Percentiles rank a stretch among this genome's conserved stretches.
phyloP scores from a whole-genome alignment of 108 stramenopile genomes.

The Schizochytrium sp. region DNA sequence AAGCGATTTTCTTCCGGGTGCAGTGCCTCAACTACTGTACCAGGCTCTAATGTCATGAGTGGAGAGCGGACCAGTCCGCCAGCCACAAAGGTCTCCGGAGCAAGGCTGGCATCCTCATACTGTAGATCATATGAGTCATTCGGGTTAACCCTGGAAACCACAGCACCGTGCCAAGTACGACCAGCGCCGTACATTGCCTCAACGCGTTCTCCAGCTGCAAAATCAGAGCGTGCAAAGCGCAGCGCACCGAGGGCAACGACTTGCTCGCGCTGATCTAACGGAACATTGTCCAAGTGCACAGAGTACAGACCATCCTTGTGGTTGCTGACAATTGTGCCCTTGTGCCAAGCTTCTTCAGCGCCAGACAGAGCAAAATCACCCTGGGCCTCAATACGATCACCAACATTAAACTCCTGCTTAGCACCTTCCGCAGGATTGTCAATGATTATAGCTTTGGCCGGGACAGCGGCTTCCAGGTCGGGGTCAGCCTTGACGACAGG shows the following conservation, averaged over 20 bases:
- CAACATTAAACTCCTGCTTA: background rate
- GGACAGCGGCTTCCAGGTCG: slow-evolving; percentile 28
- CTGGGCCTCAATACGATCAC: slow-evolving; percentile 56
- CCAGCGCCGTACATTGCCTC: slow-evolving; percentile 38
- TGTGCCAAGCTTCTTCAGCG: slow-evolving; percentile 37
- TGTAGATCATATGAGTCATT: slow-evolving; percentile 25
- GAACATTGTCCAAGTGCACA: slow-evolving; percentile 21
- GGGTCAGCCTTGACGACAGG: background rate
- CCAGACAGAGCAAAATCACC: slow-evolving; percentile 12
- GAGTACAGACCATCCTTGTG: background rate
- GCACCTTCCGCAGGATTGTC: background rate
- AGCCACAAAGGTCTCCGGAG: slow-evolving; percentile 10
- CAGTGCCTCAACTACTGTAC: slow-evolving; percentile 37
- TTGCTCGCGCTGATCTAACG: background rate
- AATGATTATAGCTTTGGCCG: background rate
- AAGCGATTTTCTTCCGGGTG: background rate
- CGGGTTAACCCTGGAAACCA: background rate
- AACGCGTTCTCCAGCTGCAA: background rate
- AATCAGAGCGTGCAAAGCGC: slow-evolving; percentile 4
- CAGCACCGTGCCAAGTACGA: background rate
- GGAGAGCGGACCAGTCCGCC: slow-evolving; percentile 26
- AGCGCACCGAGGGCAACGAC: background rate
- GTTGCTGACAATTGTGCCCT: slow-evolving; percentile 31
- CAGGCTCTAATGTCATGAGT: slow-evolving; percentile 42
- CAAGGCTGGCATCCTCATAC: background rate